Base-by-base conservation (phyloP, 2,329 filamentous ascomycete genomes). In the Xylariales sp. region DNA sequence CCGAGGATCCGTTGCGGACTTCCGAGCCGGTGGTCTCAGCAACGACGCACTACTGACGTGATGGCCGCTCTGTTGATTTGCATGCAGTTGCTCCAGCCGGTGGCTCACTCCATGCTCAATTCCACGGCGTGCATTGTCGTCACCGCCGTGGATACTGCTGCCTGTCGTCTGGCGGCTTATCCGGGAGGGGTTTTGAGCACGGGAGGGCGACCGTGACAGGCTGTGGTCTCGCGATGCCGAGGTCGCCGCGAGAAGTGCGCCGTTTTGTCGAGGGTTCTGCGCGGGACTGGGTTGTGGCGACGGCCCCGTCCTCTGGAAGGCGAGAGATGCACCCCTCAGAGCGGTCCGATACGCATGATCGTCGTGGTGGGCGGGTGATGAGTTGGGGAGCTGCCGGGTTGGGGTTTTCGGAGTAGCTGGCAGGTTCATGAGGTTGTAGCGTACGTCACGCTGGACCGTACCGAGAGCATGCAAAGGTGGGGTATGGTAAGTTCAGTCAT, bases 301-400 rank as follows among this genome's bases (percentile, higher is more conserved):
- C n/a, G 52, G 49, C 1, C 43, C 33, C 12, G 49, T 51, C 40
- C 66, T 69, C 45, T 65, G 62, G 44, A 79, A 80, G 15, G 76
- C 76, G 18, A 78, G 63, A 10, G 69, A 71, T 8, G 76, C 76
- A 37, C 76, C 76, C 41, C 62, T 67, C 40, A 78, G 59, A 34
- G 74, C 73, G 12, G 69, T 57, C 31, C 51, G 48, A 35, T 54
- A 46, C 10, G 51, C 50, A n/a, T n/a, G n/a, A 32, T 49, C 18
- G 40, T 47, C 48, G 38, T 56, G 47, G 38, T 50, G 54, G 54
- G 53, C 46, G 44, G 59, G 42, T 36, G 39, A 51, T 41, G 46
- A 40, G 47, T 50, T 45, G 43, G 43, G 53, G 50, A 54, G 38
- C 48, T 51, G 34, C 46, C 49, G 45, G 45, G 43, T 40, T 37